Evolutionary conservation across 75 land plant species (phyloP).

Genomic region (Chamaecyparis obtusa): DNA sequence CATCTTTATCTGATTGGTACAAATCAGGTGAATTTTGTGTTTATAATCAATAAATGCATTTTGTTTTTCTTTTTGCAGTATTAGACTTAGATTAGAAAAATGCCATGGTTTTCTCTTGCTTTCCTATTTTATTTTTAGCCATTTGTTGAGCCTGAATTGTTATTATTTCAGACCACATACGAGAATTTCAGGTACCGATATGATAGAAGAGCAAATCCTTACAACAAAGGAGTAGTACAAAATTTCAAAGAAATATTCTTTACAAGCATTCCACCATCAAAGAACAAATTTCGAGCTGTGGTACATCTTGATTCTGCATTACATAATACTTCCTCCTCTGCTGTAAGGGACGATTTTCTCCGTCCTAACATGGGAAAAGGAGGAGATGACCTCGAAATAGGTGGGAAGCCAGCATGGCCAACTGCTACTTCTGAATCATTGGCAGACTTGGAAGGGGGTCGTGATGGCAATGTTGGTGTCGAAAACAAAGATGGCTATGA

Average conservation of each 20-base stretch:
- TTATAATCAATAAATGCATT: background rate
- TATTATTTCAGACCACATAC: conserved; percentile 82
- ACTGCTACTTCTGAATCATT: conserved; percentile 28
- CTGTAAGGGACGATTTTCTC: conserved; percentile 40
- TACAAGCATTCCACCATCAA: conserved; percentile 63
- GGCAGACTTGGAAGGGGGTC: conserved; percentile 39
- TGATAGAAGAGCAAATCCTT: conserved; percentile 84
- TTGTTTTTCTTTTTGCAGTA: background rate
- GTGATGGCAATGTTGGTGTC: conserved; percentile 27
- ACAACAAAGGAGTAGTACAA: conserved; percentile 68
- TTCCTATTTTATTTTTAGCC: background rate
- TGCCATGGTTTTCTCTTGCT: background rate
- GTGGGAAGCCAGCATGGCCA: conserved; percentile 67
- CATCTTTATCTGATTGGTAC: conserved; percentile 97
- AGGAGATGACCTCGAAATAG: conserved; percentile 64
- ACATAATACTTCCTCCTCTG: conserved; percentile 21
- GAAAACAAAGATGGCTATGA: conserved; percentile 65
- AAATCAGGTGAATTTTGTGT: conserved; percentile 69
- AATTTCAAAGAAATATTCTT: conserved; percentile 89
- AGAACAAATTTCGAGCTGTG: conserved; percentile 76
- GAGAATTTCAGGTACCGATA: conserved; percentile 98
- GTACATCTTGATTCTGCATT: conserved; percentile 41
- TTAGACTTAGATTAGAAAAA: background rate
- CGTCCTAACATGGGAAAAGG: conserved; percentile 78
- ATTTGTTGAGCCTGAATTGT: background rate